Evolutionary conservation across 2,329 filamentous ascomycete species (phyloP).

Genomic region (Epichloe hybrida): DNA sequence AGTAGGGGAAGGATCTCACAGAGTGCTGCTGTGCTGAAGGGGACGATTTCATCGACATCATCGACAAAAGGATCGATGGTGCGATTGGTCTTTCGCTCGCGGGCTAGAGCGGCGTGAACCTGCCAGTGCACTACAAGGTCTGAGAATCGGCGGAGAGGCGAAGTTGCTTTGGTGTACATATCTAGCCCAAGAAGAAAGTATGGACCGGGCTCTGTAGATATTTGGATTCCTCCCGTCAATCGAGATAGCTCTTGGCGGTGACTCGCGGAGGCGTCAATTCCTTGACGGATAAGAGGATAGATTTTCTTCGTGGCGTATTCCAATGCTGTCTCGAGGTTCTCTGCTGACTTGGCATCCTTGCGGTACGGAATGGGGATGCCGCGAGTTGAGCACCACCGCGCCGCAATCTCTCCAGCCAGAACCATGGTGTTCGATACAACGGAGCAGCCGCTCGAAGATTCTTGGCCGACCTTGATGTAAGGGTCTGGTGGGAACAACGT

Average conservation of each 20-base stretch:
- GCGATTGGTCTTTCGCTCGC: slow-evolving; percentile 24
- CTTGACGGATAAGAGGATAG: slow-evolving; percentile 18
- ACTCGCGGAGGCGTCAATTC: slow-evolving; percentile 19
- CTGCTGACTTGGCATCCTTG: slow-evolving; percentile 28
- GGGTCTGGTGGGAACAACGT: slow-evolving; percentile 31
- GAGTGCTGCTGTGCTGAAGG: slow-evolving; percentile 30
- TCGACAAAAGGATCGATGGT: slow-evolving; percentile 15
- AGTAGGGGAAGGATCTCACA: slow-evolving; percentile 34
- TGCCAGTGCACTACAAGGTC: slow-evolving; percentile 56
- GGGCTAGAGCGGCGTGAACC: slow-evolving; percentile 42
- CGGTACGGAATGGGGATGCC: slow-evolving; percentile 47
- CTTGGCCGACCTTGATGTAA: slow-evolving; percentile 28
- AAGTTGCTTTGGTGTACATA: slow-evolving; percentile 51
- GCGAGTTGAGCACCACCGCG: slow-evolving; percentile 44
- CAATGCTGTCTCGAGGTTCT: slow-evolving; percentile 23
- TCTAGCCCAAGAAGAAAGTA: slow-evolving; percentile 45
- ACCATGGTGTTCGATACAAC: slow-evolving; percentile 38
- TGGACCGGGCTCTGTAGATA: slow-evolving; percentile 38
- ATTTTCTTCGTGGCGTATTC: slow-evolving; percentile 21
- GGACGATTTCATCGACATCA: slow-evolving; percentile 25
- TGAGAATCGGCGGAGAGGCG: slow-evolving; percentile 49
- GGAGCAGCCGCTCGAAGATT: slow-evolving; percentile 17
- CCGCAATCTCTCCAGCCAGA: slow-evolving; percentile 47
- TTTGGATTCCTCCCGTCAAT: slow-evolving; percentile 34
- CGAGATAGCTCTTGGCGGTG: slow-evolving; percentile 17